These are phyloP conservation scores for Colletotrichum acutatum DNA, from an alignment of 2,329 filamentous ascomycete species.

Conservation along the genomic window DNA sequence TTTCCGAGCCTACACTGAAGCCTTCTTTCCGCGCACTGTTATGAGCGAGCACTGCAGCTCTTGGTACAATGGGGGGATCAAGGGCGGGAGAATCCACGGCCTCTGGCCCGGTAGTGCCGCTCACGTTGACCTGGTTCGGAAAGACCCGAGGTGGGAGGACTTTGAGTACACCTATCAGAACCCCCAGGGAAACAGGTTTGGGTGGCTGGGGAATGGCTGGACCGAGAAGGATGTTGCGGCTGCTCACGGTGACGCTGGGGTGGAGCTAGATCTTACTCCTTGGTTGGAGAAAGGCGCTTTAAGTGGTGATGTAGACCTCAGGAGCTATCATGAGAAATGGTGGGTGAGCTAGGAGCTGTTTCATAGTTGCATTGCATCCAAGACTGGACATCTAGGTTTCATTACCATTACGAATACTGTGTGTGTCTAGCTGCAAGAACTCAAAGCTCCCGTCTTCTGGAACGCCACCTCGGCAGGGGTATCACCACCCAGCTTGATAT, in stretches of 20 bases:
- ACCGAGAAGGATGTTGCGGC: constrained; percentile 62
- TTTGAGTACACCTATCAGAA: constrained; percentile 60
- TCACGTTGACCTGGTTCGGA: constrained; percentile 68
- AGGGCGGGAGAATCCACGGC: constrained; percentile 73
- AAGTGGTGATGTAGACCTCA: background rate
- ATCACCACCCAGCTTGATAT: constrained; percentile 24
- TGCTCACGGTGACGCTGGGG: background rate
- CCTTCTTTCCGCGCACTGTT: constrained; percentile 65
- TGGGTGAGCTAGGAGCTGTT: background rate
- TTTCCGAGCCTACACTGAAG: constrained; percentile 68
- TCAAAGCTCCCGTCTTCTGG: constrained; percentile 10
- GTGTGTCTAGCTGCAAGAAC: constrained; percentile 3
- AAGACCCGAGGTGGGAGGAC: constrained; percentile 66
- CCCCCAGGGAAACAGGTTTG: constrained; percentile 61
- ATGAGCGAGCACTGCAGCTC: constrained; percentile 70
- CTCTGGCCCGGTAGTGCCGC: constrained; percentile 76
- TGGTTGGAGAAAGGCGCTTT: background rate
- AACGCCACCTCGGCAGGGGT: constrained; percentile 15
- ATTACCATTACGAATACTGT: background rate
- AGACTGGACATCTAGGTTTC: background rate
- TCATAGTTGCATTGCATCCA: background rate
- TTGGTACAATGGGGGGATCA: constrained; percentile 76
- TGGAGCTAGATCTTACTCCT: background rate
- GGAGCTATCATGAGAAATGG: background rate
- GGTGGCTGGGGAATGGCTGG: constrained; percentile 75